Percentiles rank a stretch among this genome's conserved stretches.
Conservation (phyloP, 805 yeast genomes). For the Metschnikowia sp. region DNA sequence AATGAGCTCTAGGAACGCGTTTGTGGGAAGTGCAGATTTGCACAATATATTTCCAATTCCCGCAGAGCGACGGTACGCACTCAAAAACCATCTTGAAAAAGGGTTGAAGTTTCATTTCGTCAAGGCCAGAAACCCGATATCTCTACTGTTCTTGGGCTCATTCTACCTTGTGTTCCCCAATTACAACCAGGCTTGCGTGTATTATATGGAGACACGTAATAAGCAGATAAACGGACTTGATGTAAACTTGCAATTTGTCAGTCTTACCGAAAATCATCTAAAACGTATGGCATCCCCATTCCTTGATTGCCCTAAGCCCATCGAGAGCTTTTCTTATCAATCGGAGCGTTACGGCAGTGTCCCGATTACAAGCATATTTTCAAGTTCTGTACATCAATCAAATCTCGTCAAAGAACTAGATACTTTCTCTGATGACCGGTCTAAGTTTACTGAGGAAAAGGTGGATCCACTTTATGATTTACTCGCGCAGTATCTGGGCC, state of each 20-base stretch:
- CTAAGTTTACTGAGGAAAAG: conserved; percentile 1
- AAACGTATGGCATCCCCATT: conserved; percentile 30
- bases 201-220: conserved; percentile 47
- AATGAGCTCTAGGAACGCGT: conserved; percentile 37
- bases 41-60: conserved; percentile 33
- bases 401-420: neutral
- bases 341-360: conserved; percentile 5
- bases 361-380: conserved; percentile 6
- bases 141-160: conserved; percentile 42
- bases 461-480: conserved; percentile 15
- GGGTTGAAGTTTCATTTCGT: conserved; percentile 40
- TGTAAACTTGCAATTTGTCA: conserved; percentile 45
- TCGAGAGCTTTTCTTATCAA: conserved; percentile 1
- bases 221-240: conserved; percentile 50
- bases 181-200: conserved; percentile 48
- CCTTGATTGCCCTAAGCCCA: conserved; percentile 10
- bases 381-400: conserved; percentile 5
- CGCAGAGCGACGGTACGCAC: conserved; percentile 27
- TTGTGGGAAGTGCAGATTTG: conserved; percentile 39
- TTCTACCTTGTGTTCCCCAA: conserved; percentile 53
- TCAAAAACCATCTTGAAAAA: conserved; percentile 19
- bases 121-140: conserved; percentile 47
- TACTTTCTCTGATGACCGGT: conserved; percentile 5
- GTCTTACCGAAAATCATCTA: conserved; percentile 23
- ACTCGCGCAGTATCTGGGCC: conserved; percentile 20